Evolutionary conservation across 345 rosid species (phyloP).

Genomic region (Arabis alpina): DNA sequence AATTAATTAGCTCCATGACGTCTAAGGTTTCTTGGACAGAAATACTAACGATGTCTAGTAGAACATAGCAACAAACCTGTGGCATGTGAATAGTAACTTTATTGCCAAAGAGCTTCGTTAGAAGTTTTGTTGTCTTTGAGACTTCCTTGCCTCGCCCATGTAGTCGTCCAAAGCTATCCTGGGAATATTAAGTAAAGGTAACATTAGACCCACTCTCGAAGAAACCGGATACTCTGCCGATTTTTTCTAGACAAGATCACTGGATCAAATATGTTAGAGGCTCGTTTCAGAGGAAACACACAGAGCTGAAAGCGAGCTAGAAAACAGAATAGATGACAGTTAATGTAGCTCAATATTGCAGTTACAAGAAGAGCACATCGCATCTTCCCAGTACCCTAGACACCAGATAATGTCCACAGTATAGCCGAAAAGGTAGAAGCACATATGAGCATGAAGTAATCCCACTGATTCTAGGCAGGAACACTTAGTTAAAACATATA

Average conservation of each 20-base stretch:
- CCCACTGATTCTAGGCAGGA: constrained; percentile 15
- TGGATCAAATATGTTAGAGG: constrained; percentile 6
- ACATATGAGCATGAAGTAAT: not conserved
- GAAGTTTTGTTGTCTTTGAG: constrained; percentile 67
- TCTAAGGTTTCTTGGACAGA: constrained; percentile 22
- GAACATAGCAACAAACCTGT: constrained; percentile 58
- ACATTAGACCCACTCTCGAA: constrained; percentile 15
- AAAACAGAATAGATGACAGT: constrained; percentile 13
- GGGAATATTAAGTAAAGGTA: constrained; percentile 39
- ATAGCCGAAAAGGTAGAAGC: not conserved
- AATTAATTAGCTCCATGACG: constrained; percentile 28
- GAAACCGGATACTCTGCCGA: constrained; percentile 7
- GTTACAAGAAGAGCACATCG: constrained; percentile 5
- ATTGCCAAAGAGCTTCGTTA: constrained; percentile 81
- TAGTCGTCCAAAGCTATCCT: constrained; percentile 76
- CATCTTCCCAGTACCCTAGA: not conserved
- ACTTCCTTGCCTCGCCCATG: constrained; percentile 81
- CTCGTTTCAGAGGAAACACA: constrained; percentile 15
- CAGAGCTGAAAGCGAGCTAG: constrained; percentile 13
- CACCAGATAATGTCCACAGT: constrained; percentile 8
- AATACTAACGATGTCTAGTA: constrained; percentile 2
- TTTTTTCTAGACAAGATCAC: constrained; percentile 3
- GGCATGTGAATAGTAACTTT: constrained; percentile 90
- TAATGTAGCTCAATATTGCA: not conserved
- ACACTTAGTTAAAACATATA: constrained; percentile 3